Percentiles rank a stretch among this genome's conserved stretches.
Evolutionary conservation across 345 rosid genomes (phyloP).

Genomic region (Angophora floribunda): DNA sequence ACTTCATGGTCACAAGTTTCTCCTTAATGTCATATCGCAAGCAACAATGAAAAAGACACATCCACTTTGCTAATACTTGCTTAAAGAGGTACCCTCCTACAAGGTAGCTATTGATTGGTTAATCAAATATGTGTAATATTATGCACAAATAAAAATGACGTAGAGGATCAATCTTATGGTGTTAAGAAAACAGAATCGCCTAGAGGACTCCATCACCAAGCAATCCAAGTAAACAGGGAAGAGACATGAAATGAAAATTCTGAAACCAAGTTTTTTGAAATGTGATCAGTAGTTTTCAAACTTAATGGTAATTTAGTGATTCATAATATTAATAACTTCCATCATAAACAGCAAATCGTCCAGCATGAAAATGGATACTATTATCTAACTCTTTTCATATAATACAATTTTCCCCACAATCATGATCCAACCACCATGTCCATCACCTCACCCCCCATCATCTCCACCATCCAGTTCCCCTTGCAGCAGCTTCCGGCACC

Average conservation of each 20-base stretch:
- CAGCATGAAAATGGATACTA: not conserved
- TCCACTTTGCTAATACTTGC: not conserved
- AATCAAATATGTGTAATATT: not conserved
- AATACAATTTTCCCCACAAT: not conserved
- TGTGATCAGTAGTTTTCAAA: not conserved
- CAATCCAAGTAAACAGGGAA: not conserved
- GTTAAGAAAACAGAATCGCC: not conserved
- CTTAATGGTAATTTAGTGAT: not conserved
- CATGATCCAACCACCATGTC: not conserved
- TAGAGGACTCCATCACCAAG: not conserved
- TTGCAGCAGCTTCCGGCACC: not conserved
- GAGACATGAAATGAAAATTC: not conserved
- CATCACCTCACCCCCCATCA: not conserved
- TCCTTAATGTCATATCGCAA: not conserved
- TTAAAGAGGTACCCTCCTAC: not conserved
- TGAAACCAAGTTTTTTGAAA: fast-evolving
- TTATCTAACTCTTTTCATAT: not conserved
- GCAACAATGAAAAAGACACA: not conserved
- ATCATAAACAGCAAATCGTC: not conserved
- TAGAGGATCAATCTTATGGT: not conserved
- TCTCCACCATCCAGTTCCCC: not conserved
- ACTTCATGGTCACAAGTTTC: not conserved
- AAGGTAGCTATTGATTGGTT: not conserved
- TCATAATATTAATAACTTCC: not conserved
- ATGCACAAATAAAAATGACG: not conserved